These are phyloP conservation scores for Fusarium bulbicola DNA, from an alignment of 2,329 filamentous ascomycete genomes.

Conservation along the genomic window DNA sequence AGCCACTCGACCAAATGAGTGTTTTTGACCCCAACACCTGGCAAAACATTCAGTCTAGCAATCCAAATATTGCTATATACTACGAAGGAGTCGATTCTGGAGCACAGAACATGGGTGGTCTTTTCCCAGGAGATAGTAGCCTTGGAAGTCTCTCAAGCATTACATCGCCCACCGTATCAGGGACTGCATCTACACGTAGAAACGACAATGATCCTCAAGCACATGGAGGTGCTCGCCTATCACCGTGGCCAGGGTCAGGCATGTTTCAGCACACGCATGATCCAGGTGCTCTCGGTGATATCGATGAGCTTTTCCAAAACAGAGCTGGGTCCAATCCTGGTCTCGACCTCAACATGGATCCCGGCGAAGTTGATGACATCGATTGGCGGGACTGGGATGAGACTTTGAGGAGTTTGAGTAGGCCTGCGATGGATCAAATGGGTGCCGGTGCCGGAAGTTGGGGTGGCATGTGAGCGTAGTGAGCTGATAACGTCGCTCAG, in stretches of 20 bases:
- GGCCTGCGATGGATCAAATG: background rate
- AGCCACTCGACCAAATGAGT: background rate
- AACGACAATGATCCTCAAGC: background rate
- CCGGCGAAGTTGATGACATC: conserved; percentile 31
- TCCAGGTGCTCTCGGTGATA: background rate
- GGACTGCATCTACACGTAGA: conserved; percentile 2
- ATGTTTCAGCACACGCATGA: conserved; percentile 4
- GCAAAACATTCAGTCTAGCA: conserved; percentile 9
- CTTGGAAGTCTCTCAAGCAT: conserved; percentile 24
- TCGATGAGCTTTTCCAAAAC: conserved; percentile 11
- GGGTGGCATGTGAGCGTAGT: conserved; percentile 25
- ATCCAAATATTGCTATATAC: conserved; percentile 16
- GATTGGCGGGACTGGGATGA: conserved; percentile 36
- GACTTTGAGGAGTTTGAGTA: conserved; percentile 9
- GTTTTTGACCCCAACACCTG: conserved; percentile 1
- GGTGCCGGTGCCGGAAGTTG: conserved; percentile 21
- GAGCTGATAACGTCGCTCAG: background rate
- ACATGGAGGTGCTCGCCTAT: background rate
- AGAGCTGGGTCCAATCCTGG: background rate
- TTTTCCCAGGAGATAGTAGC: conserved; percentile 17
- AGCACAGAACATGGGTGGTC: background rate
- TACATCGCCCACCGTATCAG: conserved; percentile 25
- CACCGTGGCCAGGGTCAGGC: conserved; percentile 17
- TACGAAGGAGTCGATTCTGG: conserved; percentile 18
- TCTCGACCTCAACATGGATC: conserved; percentile 24